Conservation (phyloP, 768 basidiomycete species). For the Lentinula lateritia region DNA sequence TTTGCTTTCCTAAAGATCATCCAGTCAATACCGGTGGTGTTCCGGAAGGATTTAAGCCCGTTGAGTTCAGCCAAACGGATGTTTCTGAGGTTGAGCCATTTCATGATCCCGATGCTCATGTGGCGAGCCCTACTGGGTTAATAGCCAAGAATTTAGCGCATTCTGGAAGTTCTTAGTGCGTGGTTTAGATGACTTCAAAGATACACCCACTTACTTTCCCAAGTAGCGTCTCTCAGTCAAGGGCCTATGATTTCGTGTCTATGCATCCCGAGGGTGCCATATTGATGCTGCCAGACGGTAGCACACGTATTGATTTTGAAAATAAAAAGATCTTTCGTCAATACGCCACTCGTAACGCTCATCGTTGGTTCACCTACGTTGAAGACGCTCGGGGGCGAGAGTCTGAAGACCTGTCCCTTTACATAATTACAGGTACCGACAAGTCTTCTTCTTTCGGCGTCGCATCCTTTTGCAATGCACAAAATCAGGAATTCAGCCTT, state of each 20-base stretch:
- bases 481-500: neutral
- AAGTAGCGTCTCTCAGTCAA: neutral
- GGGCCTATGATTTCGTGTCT: slow-evolving; percentile 3
- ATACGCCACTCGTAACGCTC: slow-evolving; percentile 5
- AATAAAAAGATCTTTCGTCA: slow-evolving; percentile 5
- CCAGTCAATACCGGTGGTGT: slow-evolving; percentile 15
- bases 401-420: slow-evolving; percentile 1
- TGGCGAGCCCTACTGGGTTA: neutral
- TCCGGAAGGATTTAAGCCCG: slow-evolving; percentile 16
- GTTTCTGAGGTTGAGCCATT: neutral
- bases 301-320: neutral
- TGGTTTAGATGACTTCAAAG: neutral
- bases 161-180: slow-evolving; percentile 1
- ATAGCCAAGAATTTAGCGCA: neutral
- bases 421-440: slow-evolving; percentile 8
- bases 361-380: slow-evolving; percentile 5
- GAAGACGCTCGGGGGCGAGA: slow-evolving; percentile 3
- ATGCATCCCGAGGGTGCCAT: slow-evolving; percentile 2
- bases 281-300: slow-evolving; percentile 3
- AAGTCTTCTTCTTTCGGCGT: slow-evolving; percentile 1
- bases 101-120: slow-evolving; percentile 1
- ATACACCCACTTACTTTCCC: neutral
- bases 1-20: neutral
- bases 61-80: slow-evolving; percentile 4
- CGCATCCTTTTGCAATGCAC: slow-evolving; percentile 3